Base-by-base conservation (phyloP, 306 rosid species). In the Hippophae gyantsensis region DNA sequence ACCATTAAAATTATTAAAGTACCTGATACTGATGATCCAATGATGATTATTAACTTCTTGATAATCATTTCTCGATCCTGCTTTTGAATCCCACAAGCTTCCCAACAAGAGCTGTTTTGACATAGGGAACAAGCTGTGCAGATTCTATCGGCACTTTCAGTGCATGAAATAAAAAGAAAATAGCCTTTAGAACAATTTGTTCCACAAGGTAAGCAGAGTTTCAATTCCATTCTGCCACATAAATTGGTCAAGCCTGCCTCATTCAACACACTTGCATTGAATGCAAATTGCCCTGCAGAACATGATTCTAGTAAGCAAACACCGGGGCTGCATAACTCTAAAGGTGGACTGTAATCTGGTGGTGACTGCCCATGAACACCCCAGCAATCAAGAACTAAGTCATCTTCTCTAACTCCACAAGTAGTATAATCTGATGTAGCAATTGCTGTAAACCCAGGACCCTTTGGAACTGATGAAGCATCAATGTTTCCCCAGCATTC, bases 101-200 rank as follows among this genome's bases (percentile, higher is more conserved):
- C 78, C 74, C 58, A 65, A 69, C 95, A 87, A 60, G 95, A 82
- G 12, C 90, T 80, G 66, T 84, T 87, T 65, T 87, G 92, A 74
- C 95, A 87, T 57, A 87, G 89, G 44, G 95, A 87, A 68, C 95
- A 87, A 62, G 83, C 78, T 5, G 92, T 79, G 79, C 95, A 87
- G 10, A 80, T 72, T 56, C 92, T 71, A 62, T 84, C 86, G 0
- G 81, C 41, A 54, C 73, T 87, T 23, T 7, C 69, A 50, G 76
- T 70, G 65, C 95, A 87, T 5, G 81, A 57, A 53, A 89, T 87
- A 42, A 92, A 87, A 72, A 84, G 63, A 75, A 87, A 87, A 65
- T 64, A 79, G 3, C 92, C 95, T 55, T 78, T 59, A 6, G 89
- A 84, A 71, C 95, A 87, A 45, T 73, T 76, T 48, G 76, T 74